These are phyloP conservation scores for Chrysoporthe cubensis DNA, from an alignment of 2,329 filamentous ascomycete genomes.

Conservation along the genomic window DNA sequence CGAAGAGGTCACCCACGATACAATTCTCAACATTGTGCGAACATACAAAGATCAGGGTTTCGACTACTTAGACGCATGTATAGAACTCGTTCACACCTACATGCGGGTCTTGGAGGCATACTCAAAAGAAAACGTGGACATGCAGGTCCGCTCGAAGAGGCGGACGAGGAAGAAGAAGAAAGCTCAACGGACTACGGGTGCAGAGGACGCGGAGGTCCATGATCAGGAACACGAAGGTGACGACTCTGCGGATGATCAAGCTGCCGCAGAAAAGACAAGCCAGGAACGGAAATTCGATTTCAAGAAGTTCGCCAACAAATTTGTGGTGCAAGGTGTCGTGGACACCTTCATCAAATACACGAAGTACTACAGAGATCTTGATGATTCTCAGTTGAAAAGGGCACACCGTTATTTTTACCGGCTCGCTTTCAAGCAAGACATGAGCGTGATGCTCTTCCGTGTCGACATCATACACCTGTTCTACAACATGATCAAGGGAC, in stretches of 20 bases:
- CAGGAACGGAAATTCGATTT: slow-evolving; percentile 96
- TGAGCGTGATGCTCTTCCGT: slow-evolving; percentile 85
- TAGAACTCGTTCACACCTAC: slow-evolving; percentile 90
- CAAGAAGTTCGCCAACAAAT: slow-evolving; percentile 76
- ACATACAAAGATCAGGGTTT: slow-evolving; percentile 95
- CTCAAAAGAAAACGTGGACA: slow-evolving; percentile 90
- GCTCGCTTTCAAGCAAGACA: slow-evolving; percentile 91
- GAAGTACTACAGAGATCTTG: slow-evolving; percentile 79
- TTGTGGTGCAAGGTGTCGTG: slow-evolving; percentile 81
- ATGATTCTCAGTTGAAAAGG: slow-evolving; percentile 80
- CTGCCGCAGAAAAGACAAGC: slow-evolving; percentile 69
- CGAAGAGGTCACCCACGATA: slow-evolving; percentile 91
- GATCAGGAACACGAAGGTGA: slow-evolving; percentile 64
- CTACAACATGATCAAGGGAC: slow-evolving; percentile 89
- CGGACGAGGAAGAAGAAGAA: slow-evolving; percentile 73
- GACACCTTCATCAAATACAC: slow-evolving; percentile 86
- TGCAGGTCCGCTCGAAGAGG: slow-evolving; percentile 86
- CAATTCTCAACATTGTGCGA: slow-evolving; percentile 76
- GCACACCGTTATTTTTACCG: slow-evolving; percentile 94
- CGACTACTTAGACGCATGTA: slow-evolving; percentile 88
- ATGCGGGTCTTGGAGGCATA: slow-evolving; percentile 90
- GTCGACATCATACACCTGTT: slow-evolving; percentile 89
- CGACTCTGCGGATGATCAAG: slow-evolving; percentile 73
- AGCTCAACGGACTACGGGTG: slow-evolving; percentile 44
- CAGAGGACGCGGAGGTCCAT: slow-evolving; percentile 45